Conservation (phyloP, 331 rosid species). For the Quercus phellos region DNA sequence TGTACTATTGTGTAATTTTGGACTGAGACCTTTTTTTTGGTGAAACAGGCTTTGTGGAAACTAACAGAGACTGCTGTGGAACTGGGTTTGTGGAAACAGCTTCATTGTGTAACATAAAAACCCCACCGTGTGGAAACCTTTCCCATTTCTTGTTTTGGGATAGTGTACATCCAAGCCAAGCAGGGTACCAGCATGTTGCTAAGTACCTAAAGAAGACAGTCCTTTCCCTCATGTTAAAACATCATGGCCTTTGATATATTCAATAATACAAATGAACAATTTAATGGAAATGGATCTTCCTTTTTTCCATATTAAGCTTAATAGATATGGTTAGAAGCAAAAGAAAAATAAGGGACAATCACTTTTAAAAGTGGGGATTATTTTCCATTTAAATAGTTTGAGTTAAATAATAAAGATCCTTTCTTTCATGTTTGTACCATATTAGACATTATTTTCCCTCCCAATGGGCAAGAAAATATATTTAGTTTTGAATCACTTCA, state of each 20-base stretch:
- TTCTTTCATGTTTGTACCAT: neutral
- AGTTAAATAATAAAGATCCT: neutral
- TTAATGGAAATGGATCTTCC: too few relatives aligned
- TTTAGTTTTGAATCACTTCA: neutral
- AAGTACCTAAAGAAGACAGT: constrained; percentile 23
- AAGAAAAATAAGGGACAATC: too few relatives aligned
- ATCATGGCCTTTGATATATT: neutral
- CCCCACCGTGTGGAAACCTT: constrained; percentile 35
- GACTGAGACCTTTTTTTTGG: neutral
- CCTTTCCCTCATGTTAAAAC: constrained; percentile 20
- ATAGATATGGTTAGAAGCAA: too few relatives aligned
- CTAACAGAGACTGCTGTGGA: constrained; percentile 59
- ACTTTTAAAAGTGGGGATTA: too few relatives aligned
- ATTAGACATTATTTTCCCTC: neutral
- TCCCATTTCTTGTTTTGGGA: constrained; percentile 64
- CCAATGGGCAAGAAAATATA: neutral
- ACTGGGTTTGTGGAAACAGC: constrained; percentile 44
- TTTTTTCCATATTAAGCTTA: neutral
- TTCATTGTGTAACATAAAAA: constrained; percentile 34
- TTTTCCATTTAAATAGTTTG: too few relatives aligned
- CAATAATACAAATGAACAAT: neutral
- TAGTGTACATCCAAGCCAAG: constrained; percentile 51
- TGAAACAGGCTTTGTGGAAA: constrained; percentile 41
- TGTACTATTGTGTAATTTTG: neutral
- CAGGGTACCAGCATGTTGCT: constrained; percentile 28